Base-by-base conservation (phyloP, 768 basidiomycete genomes). In the Podaxis sp. region DNA sequence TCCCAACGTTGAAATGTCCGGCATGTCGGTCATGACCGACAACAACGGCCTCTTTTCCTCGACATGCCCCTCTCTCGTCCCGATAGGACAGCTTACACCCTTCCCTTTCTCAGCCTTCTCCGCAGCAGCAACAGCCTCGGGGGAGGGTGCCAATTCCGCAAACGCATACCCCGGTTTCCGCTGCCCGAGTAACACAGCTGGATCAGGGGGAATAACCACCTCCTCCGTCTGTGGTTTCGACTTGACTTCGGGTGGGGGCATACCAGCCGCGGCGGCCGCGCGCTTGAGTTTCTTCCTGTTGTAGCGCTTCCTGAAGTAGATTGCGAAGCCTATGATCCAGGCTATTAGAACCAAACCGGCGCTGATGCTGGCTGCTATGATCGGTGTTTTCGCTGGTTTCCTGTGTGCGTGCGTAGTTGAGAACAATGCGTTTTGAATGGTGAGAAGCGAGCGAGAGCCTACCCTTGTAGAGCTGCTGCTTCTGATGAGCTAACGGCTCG, bases 141-240 rank as follows among this genome's bases (percentile, higher is more conserved):
- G 56, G 9, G 42, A 15, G 44, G 9, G 38, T n/a, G n/a, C 22
- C 6, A 48, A 33, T 2, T 28, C 59, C 17, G 49, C 4, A 38
- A 61, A 61, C 28, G 52, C 59, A 49, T 63, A 51, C 12, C 84
- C 83, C 2, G 83, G 79, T 60, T 71, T 66, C 22, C 75, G 70
- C 52, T 79, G 76, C 19, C 84, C 84, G 49, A 83, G 73, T n/a
- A 87, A 70, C 33, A 88, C 77, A 44, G 87, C 87, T n/a, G 87
- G 87, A 71, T 89, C 87, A 0, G 86, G 87, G 19, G 87, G 87
- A 19, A 87, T 84, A 56, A 87, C 76, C 59, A 85, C 75, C 52
- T 74, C 79, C 67, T 83, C 80, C 57, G 77, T 74, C 54, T 74
- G 71, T 59, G 76, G 67, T 60, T 75, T 42, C 13, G 52, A 74